Evolutionary conservation across 2,329 filamentous ascomycete genomes (phyloP).

Genomic region (Amylocarpus encephaloides): DNA sequence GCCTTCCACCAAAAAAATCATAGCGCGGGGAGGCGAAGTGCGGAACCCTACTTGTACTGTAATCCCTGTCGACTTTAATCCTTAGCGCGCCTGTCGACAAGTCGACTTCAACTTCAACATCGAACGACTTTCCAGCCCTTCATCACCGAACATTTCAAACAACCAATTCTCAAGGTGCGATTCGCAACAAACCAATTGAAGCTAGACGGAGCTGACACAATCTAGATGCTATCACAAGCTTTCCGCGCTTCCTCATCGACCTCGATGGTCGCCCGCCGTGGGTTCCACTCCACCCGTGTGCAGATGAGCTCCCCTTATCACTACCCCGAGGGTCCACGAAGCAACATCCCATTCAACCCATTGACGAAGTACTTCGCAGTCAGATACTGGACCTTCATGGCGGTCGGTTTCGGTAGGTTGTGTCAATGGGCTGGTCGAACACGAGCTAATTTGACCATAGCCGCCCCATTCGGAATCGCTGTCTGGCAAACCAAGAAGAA

Average conservation of each 20-base stretch:
- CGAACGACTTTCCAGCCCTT: constrained; percentile 15
- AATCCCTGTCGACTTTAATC: constrained; percentile 4
- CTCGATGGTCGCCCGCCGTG: constrained; percentile 73
- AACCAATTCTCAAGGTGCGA: constrained; percentile 22
- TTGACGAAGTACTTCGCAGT: constrained; percentile 77
- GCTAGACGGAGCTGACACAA: constrained; percentile 12
- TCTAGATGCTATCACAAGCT: constrained; percentile 77
- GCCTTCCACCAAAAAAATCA: background rate
- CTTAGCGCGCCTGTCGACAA: constrained; percentile 6
- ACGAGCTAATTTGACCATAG: constrained; percentile 24
- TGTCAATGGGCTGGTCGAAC: background rate
- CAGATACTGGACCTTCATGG: constrained; percentile 76
- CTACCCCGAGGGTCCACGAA: constrained; percentile 92
- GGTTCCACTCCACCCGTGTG: constrained; percentile 85
- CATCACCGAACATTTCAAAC: constrained; percentile 11
- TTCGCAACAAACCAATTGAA: constrained; percentile 36
- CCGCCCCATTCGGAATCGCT: constrained; percentile 56
- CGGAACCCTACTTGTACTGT: no score
- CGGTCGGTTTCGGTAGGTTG: constrained; percentile 41
- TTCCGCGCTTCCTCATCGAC: constrained; percentile 56
- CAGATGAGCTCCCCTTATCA: constrained; percentile 90
- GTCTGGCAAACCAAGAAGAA: constrained; percentile 38
- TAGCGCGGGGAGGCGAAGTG: constrained; percentile 1
- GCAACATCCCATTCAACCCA: constrained; percentile 96
- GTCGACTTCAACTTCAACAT: constrained; percentile 16